phyloP scores from a whole-genome alignment of 1,284 basidiomycete species.

The Ganoderma lucidum region DNA sequence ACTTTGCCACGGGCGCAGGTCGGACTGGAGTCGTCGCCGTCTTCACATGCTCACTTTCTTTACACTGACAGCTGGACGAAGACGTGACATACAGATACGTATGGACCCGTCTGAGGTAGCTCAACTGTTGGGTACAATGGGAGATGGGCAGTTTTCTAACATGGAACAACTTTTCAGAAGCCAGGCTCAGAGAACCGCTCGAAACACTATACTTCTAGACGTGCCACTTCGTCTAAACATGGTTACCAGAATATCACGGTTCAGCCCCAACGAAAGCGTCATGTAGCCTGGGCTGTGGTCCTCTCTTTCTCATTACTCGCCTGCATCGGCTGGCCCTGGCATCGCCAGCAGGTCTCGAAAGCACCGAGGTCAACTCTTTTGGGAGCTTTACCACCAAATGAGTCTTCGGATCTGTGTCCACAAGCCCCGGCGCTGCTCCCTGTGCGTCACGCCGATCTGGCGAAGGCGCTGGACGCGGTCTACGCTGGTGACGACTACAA shows the following conservation, averaged over 20 bases:
- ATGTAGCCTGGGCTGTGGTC: background rate
- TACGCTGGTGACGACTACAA: slow-evolving; percentile 27
- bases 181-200: background rate
- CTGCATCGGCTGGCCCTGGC: background rate
- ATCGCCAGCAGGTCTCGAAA: background rate
- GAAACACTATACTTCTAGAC: background rate
- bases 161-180: background rate
- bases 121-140: too few relatives aligned
- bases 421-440: slow-evolving; percentile 26
- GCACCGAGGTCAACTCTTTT: background rate
- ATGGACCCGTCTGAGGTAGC: background rate
- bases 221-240: background rate
- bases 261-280: background rate
- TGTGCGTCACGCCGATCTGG: slow-evolving; percentile 14
- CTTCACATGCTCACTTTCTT: background rate
- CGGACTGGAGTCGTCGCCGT: background rate
- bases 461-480: background rate
- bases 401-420: slow-evolving; percentile 19
- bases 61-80: background rate
- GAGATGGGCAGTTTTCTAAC: background rate
- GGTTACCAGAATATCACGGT: background rate
- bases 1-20: background rate
- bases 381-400: slow-evolving; percentile 18
- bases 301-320: background rate
- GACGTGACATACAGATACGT: background rate